Conservation (phyloP, 495 filamentous ascomycete species). For the Antarctomyces pellizariae region DNA sequence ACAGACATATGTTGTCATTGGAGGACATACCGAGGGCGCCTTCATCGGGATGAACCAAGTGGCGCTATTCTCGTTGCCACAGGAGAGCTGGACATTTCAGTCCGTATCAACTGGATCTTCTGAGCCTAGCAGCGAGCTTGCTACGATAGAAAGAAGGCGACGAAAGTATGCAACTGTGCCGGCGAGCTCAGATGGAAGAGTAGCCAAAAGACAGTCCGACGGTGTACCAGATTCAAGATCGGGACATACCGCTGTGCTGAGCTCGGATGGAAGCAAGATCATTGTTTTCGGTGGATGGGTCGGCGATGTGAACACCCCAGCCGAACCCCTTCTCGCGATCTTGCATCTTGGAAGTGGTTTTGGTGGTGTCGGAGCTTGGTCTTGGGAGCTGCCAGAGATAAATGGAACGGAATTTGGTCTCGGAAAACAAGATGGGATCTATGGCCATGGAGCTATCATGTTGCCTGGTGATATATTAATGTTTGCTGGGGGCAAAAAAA, state of each 20-base stretch:
- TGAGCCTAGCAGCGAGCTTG: constrained; percentile 10
- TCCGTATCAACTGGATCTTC: constrained; percentile 17
- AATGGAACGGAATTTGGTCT: constrained; percentile 18
- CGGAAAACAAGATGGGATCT: constrained; percentile 29
- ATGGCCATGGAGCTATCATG: constrained; percentile 67
- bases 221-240: constrained; percentile 49
- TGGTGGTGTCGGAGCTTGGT: constrained; percentile 44
- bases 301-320: constrained; percentile 47
- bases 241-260: constrained; percentile 65
- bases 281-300: constrained; percentile 82
- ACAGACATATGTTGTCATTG: constrained; percentile 57
- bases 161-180: constrained; percentile 9
- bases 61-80: constrained; percentile 66
- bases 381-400: constrained; percentile 40
- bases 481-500: constrained; percentile 59
- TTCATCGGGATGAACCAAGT: constrained; percentile 89
- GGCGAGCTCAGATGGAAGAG: constrained; percentile 4
- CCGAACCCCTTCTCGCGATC: constrained; percentile 57
- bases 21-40: constrained; percentile 60
- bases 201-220: constrained; percentile 4
- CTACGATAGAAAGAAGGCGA: constrained; percentile 5
- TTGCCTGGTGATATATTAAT: constrained; percentile 79
- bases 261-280: constrained; percentile 47
- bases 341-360: constrained; percentile 47
- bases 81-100: constrained; percentile 56